These are phyloP conservation scores for Chalciporus sphaerocephalus DNA, from an alignment of 768 basidiomycete genomes.

Conservation along the genomic window DNA sequence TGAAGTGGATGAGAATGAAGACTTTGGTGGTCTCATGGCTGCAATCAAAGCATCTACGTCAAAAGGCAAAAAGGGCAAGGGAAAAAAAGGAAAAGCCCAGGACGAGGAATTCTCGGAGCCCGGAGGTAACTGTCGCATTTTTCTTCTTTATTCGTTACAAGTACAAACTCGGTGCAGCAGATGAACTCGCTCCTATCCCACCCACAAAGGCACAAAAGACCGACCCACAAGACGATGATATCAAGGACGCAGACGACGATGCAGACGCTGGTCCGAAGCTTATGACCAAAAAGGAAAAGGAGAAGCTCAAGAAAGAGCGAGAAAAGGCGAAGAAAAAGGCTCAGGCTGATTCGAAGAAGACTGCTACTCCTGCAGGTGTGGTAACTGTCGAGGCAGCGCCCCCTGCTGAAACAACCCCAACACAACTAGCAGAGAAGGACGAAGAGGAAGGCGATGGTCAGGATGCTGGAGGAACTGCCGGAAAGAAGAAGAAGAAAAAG, in stretches of 20 bases:
- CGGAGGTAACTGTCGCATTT: constrained; percentile 7
- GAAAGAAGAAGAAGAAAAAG: constrained; percentile 85
- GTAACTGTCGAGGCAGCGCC: constrained; percentile 26
- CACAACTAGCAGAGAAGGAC: constrained; percentile 38
- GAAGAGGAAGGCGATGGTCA: constrained; percentile 69
- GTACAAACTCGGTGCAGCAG: constrained; percentile 6
- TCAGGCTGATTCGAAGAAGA: constrained; percentile 83
- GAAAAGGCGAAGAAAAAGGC: constrained; percentile 86
- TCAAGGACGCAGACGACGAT: constrained; percentile 44
- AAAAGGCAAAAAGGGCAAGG: constrained; percentile 32
- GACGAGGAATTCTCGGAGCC: constrained; percentile 10
- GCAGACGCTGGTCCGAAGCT: constrained; percentile 60
- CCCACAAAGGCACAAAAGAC: constrained; percentile 27
- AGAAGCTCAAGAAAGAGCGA: constrained; percentile 92
- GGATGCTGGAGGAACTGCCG: constrained; percentile 41
- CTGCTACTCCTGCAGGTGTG: constrained; percentile 28
- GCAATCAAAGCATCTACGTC: constrained; percentile 52
- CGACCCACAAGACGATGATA: constrained; percentile 34
- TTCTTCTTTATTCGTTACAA: neutral
- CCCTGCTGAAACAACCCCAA: constrained; percentile 25
- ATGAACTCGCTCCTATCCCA: constrained; percentile 23
- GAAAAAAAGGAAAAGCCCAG: constrained; percentile 19
- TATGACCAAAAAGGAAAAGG: constrained; percentile 94
- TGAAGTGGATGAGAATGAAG: constrained; percentile 55
- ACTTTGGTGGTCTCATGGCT: constrained; percentile 76